Base-by-base conservation (phyloP, 192 early-diverging fungal species). In the Geranomyces michiganensis region DNA sequence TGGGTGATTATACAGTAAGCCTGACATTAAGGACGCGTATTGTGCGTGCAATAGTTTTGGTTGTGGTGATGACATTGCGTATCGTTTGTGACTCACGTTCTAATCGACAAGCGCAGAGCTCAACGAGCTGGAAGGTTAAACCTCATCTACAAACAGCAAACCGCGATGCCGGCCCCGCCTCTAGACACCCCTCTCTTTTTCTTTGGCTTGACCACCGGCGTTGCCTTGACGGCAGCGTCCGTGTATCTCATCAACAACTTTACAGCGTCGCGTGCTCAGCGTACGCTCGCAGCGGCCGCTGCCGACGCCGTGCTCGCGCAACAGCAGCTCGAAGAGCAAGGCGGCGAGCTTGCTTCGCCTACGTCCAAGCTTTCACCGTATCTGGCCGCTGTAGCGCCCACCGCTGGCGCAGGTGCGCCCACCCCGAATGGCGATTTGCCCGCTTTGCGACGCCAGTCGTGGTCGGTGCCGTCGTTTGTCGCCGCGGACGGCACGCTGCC, bases 181-280 rank as follows among this genome's bases (percentile, higher is more conserved):
- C 51, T 53, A n/a, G 51, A 53, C 51, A 64, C 62, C 14, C 59
- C 71, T 8, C 56, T 73, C 31, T 81, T 81, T 65, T 58, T 75
- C 4, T 77, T 81, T 49, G 79, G 79, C 10, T 69, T 81, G 10
- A 78, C 79, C 41, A 78, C 76, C 24, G 79, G 79, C 58, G 61
- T 79, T 44, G 74, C 78, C 56, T 32, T 79, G 32, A 27, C 71
- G 24, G 65, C 78, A 21, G 55, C 67, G 13, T 26, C 49, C 49
- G 67, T 66, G 26, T 68, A 45, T 51, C 65, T 79, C 44, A 49
- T 62, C 56, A 29, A 36, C 31, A 43, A 62, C n/a, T 22, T n/a
- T 24, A 64, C 32, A 3, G 19, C 15, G 33, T 24, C 21, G 6
- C 62, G 62, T 31, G 21, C 68, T 51, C 62, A 64, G 41, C 41